These are phyloP conservation scores for Yarrowia sp. DNA, from an alignment of 805 yeast genomes.

Conservation along the genomic window DNA sequence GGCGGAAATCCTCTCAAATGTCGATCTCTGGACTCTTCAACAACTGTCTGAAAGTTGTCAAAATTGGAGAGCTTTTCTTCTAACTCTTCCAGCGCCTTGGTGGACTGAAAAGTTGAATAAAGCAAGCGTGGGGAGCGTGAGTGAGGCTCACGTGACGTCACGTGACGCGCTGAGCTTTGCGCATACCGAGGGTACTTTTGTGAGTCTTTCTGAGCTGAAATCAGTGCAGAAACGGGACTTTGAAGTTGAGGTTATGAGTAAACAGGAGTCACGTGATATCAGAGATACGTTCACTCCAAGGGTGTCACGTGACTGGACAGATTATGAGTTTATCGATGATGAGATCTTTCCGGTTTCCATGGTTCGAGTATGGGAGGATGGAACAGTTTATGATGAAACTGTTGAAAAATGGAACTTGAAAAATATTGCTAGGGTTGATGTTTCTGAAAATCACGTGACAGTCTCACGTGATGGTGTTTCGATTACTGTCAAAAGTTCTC, in stretches of 20 bases:
- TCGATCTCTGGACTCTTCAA: not conserved
- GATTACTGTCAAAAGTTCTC: not conserved
- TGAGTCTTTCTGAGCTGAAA: not conserved
- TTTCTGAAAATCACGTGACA: not conserved
- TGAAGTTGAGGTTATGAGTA: not conserved
- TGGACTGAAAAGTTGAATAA: not conserved
- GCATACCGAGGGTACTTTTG: not conserved
- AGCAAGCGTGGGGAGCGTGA: not conserved
- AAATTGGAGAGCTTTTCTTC: not conserved
- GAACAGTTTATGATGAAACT: not conserved
- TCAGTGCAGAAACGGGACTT: not conserved
- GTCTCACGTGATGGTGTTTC: not conserved
- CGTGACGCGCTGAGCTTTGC: not conserved
- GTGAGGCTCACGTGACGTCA: not conserved
- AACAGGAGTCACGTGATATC: not conserved
- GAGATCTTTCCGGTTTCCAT: not conserved
- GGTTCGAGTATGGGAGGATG: not conserved
- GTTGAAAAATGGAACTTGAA: not conserved
- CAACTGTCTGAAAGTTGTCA: not conserved
- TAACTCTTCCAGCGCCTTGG: not conserved
- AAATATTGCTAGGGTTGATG: not conserved
- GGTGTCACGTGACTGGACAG: constrained; percentile 5
- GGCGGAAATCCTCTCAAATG: not conserved
- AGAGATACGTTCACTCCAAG: not conserved
- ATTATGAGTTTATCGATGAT: not conserved